Base-by-base conservation (phyloP, 306 rosid species). In the Cucumis cinereus region DNA sequence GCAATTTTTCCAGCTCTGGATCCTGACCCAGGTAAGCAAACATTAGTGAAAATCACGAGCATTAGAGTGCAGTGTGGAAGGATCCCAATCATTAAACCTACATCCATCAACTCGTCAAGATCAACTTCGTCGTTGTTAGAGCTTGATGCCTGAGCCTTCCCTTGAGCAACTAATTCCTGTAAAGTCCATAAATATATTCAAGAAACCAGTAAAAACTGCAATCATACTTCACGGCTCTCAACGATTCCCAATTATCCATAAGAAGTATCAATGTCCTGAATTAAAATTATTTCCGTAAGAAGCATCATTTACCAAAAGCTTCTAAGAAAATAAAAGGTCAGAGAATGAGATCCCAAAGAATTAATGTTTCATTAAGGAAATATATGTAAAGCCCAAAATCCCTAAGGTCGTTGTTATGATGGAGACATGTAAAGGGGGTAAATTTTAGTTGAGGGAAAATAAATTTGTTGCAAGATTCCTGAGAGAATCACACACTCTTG, bases 81-180 rank as follows among this genome's bases (percentile, higher is more conserved):
- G 80, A 75, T 71, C 66, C 62, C 23, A 60, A 22, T 71, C 75
- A 56, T 13, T 26, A 47, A 77, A 66, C 98, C 82, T 82, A 91
- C 98, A 78, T 93, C 98, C 98, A 93, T 93, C 78, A 93, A 88
- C 23, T 93, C 97, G 76, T 91, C 97, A 56, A 93, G 94, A 83
- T 94, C 95, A 68, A 94, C 92, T 70, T 91, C 97, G 79, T 93
- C 81, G 50, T 88, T 83, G 73, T 67, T 68, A 77, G 98, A 89
- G 82, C 86, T 87, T 22, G 97, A 88, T 67, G 91, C 40, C 41
- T 81, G 92, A 24, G 79, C 67, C 85, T 88, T 89, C 43, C 58
- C 89, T 69, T 90, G 84, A 40, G 87, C 71, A 82, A 86, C 40
- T 75, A 93, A 6, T 53, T 94, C 98, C 97, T 89, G 81, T 83